phyloP scores from a whole-genome alignment of 192 early-diverging fungal species.

The Coemansia sp. region DNA sequence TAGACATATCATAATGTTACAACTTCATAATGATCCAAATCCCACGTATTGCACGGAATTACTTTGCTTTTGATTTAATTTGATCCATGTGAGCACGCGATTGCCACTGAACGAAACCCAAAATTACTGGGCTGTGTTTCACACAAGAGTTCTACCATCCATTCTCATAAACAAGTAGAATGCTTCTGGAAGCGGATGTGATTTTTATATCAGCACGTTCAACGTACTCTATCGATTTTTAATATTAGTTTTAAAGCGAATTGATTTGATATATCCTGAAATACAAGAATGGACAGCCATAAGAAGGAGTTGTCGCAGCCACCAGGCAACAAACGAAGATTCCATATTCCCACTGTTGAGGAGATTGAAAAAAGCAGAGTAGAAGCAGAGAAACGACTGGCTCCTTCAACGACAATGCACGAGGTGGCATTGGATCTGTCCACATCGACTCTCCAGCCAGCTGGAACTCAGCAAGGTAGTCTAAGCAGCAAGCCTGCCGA shows the following conservation, averaged over 20 bases:
- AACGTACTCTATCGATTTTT: background rate
- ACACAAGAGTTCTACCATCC: too few relatives aligned
- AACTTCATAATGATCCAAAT: too few relatives aligned
- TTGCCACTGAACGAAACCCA: too few relatives aligned
- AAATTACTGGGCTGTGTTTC: too few relatives aligned
- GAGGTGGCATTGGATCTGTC: constrained; percentile 21
- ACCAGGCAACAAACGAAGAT: constrained; percentile 17
- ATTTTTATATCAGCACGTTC: too few relatives aligned
- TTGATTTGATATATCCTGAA: background rate
- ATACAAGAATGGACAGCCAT: background rate
- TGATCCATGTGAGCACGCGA: too few relatives aligned
- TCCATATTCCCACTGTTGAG: constrained; percentile 41
- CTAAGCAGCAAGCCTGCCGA: background rate
- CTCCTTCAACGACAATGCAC: constrained; percentile 15
- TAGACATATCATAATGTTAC: too few relatives aligned
- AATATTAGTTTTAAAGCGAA: background rate
- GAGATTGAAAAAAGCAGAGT: constrained; percentile 33
- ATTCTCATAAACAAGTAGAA: too few relatives aligned
- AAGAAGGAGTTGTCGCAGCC: background rate
- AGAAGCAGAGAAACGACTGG: constrained; percentile 24
- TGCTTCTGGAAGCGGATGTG: too few relatives aligned
- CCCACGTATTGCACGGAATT: too few relatives aligned
- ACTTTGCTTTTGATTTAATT: too few relatives aligned
- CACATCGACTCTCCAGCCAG: constrained; percentile 22
- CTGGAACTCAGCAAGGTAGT: background rate